Base-by-base conservation (phyloP, 768 basidiomycete genomes). In the Leccinum aurantiacum region DNA sequence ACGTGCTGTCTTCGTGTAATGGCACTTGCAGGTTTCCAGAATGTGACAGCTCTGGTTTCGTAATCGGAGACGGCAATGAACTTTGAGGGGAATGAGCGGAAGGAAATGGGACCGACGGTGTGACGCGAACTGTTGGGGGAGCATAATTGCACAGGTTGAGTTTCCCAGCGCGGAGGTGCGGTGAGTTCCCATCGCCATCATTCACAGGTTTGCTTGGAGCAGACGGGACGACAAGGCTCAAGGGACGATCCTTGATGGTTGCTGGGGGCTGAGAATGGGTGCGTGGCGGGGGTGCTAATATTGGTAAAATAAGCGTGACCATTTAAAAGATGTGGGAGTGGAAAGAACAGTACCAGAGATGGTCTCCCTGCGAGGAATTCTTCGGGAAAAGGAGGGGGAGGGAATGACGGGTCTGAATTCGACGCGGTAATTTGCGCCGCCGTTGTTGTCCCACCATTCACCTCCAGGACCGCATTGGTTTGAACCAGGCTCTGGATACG, bases 381-480 rank as follows among this genome's bases (percentile, higher is more conserved):
- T 54, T 6, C 37, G 52, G 0, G 29, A 3, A 22, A 38, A 10
- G 9, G 51, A 14, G 3, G 61, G 6, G 6, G 53, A 4, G 1
- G 53, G n/a, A 4, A 58, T 6, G 7, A 54, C 57, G 10, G 66
- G 33, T 54, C 74, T 71, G 75, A 98, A 98, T 25, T 75, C 79
- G 55, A 97, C 76, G 25, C 82, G 77, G 77, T 95, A 98, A 71
- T 98, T 95, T 63, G 71, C 63, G 0, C 87, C 88, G 3, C 65
- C 74, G 65, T 96, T 96, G 71, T 94, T 95, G 76, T 98, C 96
- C 96, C 96, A 98, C 82, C 89, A 90, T 76, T 98, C 95, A 1
- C 83, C 83, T 17, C 80, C 83, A 8, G 74, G 69, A 67, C 80
- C 73, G 69, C 75, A 66, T 67, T 68, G n/a, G 10, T 27, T 33